phyloP scores from a whole-genome alignment of 768 basidiomycete genomes.

The Rhizopogon vinicolor region DNA sequence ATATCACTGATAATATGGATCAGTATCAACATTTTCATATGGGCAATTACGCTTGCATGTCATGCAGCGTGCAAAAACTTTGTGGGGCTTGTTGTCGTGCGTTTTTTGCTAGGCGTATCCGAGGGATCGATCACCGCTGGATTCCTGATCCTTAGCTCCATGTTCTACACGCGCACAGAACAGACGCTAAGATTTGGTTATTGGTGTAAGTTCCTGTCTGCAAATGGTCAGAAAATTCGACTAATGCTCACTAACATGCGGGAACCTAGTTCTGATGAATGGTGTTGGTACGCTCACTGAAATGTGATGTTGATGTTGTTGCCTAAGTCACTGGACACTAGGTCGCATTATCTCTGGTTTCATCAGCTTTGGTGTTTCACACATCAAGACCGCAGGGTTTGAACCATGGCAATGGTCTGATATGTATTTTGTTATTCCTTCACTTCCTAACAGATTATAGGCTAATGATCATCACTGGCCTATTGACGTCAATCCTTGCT shows the following conservation, averaged over 20 bases:
- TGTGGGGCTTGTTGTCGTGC: slow-evolving; percentile 51
- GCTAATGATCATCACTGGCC: slow-evolving; percentile 64
- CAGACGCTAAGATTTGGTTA: slow-evolving; percentile 61
- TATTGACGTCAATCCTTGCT: slow-evolving; percentile 46
- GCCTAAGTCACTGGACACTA: slow-evolving; percentile 13
- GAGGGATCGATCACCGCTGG: slow-evolving; percentile 32
- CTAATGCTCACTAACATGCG: neutral
- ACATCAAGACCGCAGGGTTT: slow-evolving; percentile 47
- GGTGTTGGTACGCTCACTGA: slow-evolving; percentile 42
- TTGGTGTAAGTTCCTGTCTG: slow-evolving; percentile 49
- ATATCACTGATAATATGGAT: slow-evolving; percentile 26
- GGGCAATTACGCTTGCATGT: slow-evolving; percentile 49
- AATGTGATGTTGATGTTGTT: neutral
- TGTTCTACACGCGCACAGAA: slow-evolving; percentile 66
- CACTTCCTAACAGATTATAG: slow-evolving; percentile 18
- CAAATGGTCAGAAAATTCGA: neutral
- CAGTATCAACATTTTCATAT: slow-evolving; percentile 38
- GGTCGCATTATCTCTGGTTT: slow-evolving; percentile 63
- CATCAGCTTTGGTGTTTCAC: slow-evolving; percentile 53
- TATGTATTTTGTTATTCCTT: slow-evolving; percentile 2
- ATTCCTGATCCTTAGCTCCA: slow-evolving; percentile 56
- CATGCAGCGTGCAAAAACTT: slow-evolving; percentile 70
- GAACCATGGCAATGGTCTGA: slow-evolving; percentile 64
- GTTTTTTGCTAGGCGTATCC: slow-evolving; percentile 60
- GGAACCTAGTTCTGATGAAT: slow-evolving; percentile 56